A percentile compares a stretch with the other conserved stretches of the same genome.
Evolutionary conservation across 352 stramenopile genomes (phyloP).

Genomic region (Peronospora belbahrii): DNA sequence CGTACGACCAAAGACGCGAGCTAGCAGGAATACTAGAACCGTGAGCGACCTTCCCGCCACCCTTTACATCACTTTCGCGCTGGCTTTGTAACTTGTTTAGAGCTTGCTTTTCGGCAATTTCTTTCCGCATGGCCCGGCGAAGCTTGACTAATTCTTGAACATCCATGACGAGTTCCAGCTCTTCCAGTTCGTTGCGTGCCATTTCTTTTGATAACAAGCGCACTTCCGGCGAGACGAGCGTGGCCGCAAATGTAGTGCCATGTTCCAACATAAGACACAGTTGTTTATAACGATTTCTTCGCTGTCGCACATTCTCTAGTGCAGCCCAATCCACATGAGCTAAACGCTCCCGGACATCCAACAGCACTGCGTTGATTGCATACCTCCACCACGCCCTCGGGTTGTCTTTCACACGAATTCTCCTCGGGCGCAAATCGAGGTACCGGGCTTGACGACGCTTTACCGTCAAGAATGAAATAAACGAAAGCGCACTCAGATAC

Average conservation of each 20-base stretch:
- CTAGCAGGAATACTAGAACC: slow-evolving; percentile 25
- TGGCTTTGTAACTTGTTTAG: slow-evolving; percentile 28
- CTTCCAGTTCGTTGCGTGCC: slow-evolving; percentile 40
- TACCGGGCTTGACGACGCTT: slow-evolving; percentile 60
- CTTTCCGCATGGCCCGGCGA: slow-evolving; percentile 39
- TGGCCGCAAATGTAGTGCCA: slow-evolving; percentile 21
- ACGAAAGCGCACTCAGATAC: slow-evolving; percentile 65
- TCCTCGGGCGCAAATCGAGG: slow-evolving; percentile 42
- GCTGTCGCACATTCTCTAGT: slow-evolving; percentile 26
- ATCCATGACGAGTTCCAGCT: slow-evolving; percentile 62
- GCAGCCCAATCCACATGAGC: slow-evolving; percentile 63
- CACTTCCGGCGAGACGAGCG: slow-evolving; percentile 36
- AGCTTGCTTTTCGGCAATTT: slow-evolving; percentile 30
- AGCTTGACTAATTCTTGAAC: slow-evolving; percentile 64
- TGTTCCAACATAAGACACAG: slow-evolving; percentile 42
- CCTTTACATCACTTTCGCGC: slow-evolving; percentile 9
- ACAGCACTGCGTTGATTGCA: slow-evolving; percentile 58
- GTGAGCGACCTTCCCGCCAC: neutral
- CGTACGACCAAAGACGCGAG: slow-evolving; percentile 63
- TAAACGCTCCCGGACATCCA: slow-evolving; percentile 66
- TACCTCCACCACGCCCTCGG: slow-evolving; percentile 67
- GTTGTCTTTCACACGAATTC: slow-evolving; percentile 36
- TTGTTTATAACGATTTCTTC: slow-evolving; percentile 49
- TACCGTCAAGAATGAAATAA: slow-evolving; percentile 62
- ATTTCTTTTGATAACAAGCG: slow-evolving; percentile 41